Base-by-base conservation (phyloP, 2,329 filamentous ascomycete species). In the Rachicladosporium sp. region DNA sequence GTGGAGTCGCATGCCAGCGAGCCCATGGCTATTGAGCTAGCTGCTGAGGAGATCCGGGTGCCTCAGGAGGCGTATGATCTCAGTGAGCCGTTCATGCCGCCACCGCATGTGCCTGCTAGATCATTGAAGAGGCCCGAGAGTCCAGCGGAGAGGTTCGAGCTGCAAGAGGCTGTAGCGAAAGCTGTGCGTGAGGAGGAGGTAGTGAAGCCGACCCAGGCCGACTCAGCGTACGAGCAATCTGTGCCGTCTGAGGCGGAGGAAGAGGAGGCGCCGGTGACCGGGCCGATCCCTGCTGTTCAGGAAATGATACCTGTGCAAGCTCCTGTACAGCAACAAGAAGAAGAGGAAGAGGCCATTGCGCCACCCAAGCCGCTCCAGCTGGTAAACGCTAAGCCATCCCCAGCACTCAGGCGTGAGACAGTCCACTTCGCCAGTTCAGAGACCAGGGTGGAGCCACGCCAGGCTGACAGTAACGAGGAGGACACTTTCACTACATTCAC, bases 61-160 rank as follows among this genome's bases (percentile, higher is more conserved):
- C n/a, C n/a, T 23, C 10, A 32, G n/a, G 4, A 6, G 7, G 21
- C 12, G 9, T n/a, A 30, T 10, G 35, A 29, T 3, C 21, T 10
- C 12, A 27, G 21, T 31, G 36, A 13, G 6, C 36, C 36, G 2
- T 29, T 29, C 10, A 19, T 13, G 11, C 36, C 34, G 5, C 6
- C 23, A n/a, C 30, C 15, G n/a, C 21, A 27, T 27, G 30, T 15
- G 9, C 12, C 10, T 33, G 19, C 34, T 9, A 21, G 38, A 21
- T 36, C 33, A 1, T 12, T 32, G 3, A 13, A 11, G 8, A 33
- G 33, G 5, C 32, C 38, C n/a, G 39, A 41, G 11, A 41, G 34
- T 27, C 23, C 33, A 10, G 21, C 39, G 4, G 23, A 27, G 7
- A 27, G 23, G 4, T 27, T 27, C 23, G 23, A 27, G 4, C 23